Evolutionary conservation across 139 green algal genomes (phyloP).

Genomic region (Chlamydomonas schloesseri): DNA sequence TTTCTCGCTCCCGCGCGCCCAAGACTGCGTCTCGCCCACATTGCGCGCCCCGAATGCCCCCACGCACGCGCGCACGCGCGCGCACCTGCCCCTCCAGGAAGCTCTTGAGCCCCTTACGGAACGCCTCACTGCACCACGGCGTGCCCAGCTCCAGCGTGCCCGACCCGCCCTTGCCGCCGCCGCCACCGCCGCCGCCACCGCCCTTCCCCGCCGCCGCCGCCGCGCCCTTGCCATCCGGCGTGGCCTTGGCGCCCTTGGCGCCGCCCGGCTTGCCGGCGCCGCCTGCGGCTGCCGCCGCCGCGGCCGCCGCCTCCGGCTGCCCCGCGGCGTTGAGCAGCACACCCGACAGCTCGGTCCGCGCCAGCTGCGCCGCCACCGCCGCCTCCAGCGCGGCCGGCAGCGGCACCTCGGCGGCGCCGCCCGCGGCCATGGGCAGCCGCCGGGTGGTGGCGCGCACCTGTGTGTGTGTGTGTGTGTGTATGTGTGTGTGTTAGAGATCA

Average conservation of each 20-base stretch:
- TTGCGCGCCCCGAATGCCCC: no score
- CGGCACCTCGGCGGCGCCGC: conserved; percentile 58
- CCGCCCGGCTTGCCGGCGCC: neutral
- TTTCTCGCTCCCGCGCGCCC: no score
- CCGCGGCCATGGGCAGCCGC: conserved; percentile 22
- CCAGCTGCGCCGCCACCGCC: conserved; percentile 49
- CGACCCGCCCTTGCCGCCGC: neutral
- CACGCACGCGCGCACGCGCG: no score
- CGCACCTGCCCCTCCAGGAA: conserved; percentile 71
- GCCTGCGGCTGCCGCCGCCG: neutral
- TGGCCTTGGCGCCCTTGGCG: neutral
- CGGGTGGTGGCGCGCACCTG: conserved; percentile 49
- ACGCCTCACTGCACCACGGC: conserved; percentile 64
- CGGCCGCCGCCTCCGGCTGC: neutral
- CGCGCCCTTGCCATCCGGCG: neutral
- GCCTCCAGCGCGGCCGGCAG: conserved; percentile 64
- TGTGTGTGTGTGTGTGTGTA: no score
- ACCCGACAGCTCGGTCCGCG: conserved; percentile 31
- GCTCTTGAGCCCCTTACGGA: conserved; percentile 48
- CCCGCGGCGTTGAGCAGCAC: no score
- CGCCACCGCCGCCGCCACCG: neutral
- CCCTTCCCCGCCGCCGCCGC: no score
- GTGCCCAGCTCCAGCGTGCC: conserved; percentile 12
- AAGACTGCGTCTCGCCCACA: neutral
- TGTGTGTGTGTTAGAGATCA: no score